Base-by-base conservation (phyloP, 2,329 filamentous ascomycete species). In the Pseudocercospora fuligena region DNA sequence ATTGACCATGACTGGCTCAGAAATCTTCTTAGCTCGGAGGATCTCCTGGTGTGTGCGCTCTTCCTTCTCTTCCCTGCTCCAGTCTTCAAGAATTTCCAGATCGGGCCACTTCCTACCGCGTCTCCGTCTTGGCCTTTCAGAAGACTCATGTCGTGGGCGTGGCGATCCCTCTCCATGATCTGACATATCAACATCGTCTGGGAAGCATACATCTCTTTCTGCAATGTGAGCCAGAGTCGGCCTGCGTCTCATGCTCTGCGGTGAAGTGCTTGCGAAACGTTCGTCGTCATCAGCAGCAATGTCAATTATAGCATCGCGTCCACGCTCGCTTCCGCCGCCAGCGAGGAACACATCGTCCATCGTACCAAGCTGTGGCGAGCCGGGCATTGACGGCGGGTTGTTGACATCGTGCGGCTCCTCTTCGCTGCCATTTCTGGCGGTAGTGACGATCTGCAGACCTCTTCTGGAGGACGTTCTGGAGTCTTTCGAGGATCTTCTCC, bases 181-280 rank as follows among this genome's bases (percentile, higher is more conserved):
- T 79, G 68, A 79, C 0, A 92, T 95, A 5, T 85, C 89, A 9
- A 69, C 72, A 63, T 91, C 90, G 5, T 89, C 88, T 0, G 94
- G 94, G 74, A 97, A 97, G 81, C 95, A 97, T 0, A 98, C 94
- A 80, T 98, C 95, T 70, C 92, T 92, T 73, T 95, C 89, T 0
- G 89, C 92, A 11, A 89, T 85, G 12, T 90, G 78, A 12, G 85
- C 84, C 70, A 89, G 85, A 5, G 87, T 89, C 64, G 72, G n/a
- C 75, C 78, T 83, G 69, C 73, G 80, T 68, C 76, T 77, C 72
- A 66, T 76, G 78, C 79, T 31, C 78, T 83, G 62, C 0, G 75
- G 72, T 3, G 82, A 80, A 3, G 80, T 78, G 19, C 79, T 80
- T n/a, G 71, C 70, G 70, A 66, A 69, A 27, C 72, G 63, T 16